These are phyloP conservation scores for Lodderomyces pseudojiufengensis DNA, from an alignment of 1,139 yeast species.

Conservation along the genomic window DNA sequence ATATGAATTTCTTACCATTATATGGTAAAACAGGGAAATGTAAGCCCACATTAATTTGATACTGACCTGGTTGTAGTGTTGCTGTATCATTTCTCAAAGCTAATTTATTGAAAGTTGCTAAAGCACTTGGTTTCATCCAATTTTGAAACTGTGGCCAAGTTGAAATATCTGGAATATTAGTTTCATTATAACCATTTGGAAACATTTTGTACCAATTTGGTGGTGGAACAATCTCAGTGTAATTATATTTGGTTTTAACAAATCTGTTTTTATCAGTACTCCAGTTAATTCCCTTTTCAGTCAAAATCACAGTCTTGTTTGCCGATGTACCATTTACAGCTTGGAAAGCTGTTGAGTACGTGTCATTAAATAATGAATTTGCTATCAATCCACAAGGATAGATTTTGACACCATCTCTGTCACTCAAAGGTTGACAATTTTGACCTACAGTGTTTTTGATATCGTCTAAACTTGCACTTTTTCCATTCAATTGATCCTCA, in stretches of 20 bases:
- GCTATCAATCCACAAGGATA: conserved; percentile 84
- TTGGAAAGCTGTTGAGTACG: conserved; percentile 43
- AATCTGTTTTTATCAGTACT: conserved; percentile 53
- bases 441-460: conserved; percentile 74
- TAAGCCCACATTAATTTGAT: conserved; percentile 68
- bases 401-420: conserved; percentile 49
- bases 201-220: conserved; percentile 66
- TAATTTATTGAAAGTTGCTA: conserved; percentile 80
- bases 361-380: conserved; percentile 71
- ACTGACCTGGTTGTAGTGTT: conserved; percentile 59
- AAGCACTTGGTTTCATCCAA: conserved; percentile 96
- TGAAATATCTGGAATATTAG: conserved; percentile 59
- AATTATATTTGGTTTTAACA: conserved; percentile 55
- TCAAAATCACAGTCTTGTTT: conserved; percentile 40
- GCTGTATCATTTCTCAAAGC: conserved; percentile 75
- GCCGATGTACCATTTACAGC: conserved; percentile 37
- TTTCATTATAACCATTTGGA: conserved; percentile 68
- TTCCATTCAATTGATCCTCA: conserved; percentile 85
- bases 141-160: conserved; percentile 75
- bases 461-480: conserved; percentile 49
- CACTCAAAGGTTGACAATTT: conserved; percentile 81
- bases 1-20: conserved; percentile 78
- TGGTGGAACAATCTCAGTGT: conserved; percentile 69
- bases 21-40: conserved; percentile 86
- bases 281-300: conserved; percentile 66